phyloP scores from a whole-genome alignment of 2,329 filamentous ascomycete species.

The Onygena corvina region DNA sequence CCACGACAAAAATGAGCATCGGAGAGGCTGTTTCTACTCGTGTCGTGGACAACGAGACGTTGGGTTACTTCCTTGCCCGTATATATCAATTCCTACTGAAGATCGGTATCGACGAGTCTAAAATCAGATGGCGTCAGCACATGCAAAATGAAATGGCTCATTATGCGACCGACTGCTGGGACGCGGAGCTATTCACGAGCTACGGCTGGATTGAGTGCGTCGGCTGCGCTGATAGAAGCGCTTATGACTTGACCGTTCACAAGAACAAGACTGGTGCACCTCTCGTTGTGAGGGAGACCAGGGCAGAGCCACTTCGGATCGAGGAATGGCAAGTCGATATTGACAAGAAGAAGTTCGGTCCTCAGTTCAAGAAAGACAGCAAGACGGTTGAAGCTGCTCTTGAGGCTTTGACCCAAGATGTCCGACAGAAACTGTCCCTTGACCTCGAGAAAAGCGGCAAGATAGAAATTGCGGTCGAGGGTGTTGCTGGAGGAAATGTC shows the following conservation, averaged over 20 bases:
- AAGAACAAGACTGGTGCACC: slow-evolving; percentile 82
- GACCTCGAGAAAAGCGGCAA: slow-evolving; percentile 62
- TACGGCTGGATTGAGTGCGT: slow-evolving; percentile 98
- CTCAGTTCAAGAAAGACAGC: slow-evolving; percentile 87
- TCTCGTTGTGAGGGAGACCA: slow-evolving; percentile 69
- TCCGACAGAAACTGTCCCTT: slow-evolving; percentile 67
- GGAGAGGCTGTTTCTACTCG: slow-evolving; percentile 73
- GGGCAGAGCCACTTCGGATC: slow-evolving; percentile 63
- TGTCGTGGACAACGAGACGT: slow-evolving; percentile 90
- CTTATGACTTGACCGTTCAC: slow-evolving; percentile 87
- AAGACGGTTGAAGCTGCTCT: slow-evolving; percentile 74
- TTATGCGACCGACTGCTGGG: slow-evolving; percentile 96
- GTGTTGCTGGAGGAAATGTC: slow-evolving; percentile 57
- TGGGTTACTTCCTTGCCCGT: slow-evolving; percentile 92
- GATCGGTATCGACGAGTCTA: slow-evolving; percentile 74
- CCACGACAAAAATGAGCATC: slow-evolving; percentile 60
- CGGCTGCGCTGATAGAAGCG: slow-evolving; percentile 88
- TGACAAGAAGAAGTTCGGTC: slow-evolving; percentile 92
- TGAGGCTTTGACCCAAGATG: slow-evolving; percentile 61
- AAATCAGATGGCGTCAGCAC: slow-evolving; percentile 93
- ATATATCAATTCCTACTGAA: slow-evolving; percentile 83
- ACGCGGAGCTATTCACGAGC: slow-evolving; percentile 80
- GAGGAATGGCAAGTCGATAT: slow-evolving; percentile 83
- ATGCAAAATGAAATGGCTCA: slow-evolving; percentile 88
- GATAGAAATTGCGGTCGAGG: slow-evolving; percentile 62